Conservation (phyloP, 495 filamentous ascomycete species). For the Annulohypoxylon moriforme region DNA sequence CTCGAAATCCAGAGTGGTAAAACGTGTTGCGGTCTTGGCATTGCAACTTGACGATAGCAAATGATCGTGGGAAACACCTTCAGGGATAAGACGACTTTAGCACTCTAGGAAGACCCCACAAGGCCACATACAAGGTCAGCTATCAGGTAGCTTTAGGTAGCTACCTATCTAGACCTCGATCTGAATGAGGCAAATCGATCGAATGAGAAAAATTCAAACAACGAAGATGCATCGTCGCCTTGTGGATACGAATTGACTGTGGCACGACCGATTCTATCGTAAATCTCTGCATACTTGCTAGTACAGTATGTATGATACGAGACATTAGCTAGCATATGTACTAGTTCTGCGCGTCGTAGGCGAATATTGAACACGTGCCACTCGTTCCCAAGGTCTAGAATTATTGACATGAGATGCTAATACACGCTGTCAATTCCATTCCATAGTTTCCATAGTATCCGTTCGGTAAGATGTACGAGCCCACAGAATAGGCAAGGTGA, state of each 20-base stretch:
- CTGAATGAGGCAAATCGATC: slow-evolving; percentile 23
- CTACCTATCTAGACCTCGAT: background rate
- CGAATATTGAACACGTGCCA: slow-evolving; percentile 25
- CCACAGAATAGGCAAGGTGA: slow-evolving; percentile 26
- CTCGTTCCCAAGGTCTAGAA: slow-evolving; percentile 16
- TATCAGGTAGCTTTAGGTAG: background rate
- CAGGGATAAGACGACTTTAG: slow-evolving; percentile 13
- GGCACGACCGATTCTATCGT: slow-evolving; percentile 3
- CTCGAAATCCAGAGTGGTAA: slow-evolving; percentile 3
- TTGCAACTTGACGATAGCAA: background rate
- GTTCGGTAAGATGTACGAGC: slow-evolving; percentile 19
- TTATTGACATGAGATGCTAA: background rate
- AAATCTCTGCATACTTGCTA: slow-evolving; percentile 2
- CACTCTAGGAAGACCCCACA: slow-evolving; percentile 2
- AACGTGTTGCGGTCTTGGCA: background rate
- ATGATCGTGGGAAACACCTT: slow-evolving; percentile 2
- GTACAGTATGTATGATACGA: slow-evolving; percentile 2
- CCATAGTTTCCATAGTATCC: slow-evolving; percentile 17
- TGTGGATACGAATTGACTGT: slow-evolving; percentile 13
- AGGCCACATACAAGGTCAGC: slow-evolving; percentile 1
- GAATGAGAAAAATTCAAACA: slow-evolving; percentile 18
- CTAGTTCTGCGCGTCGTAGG: slow-evolving; percentile 22
- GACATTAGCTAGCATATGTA: background rate
- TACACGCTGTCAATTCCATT: slow-evolving; percentile 33
- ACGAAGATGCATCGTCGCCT: background rate